phyloP scores from a whole-genome alignment of 2,329 filamentous ascomycete species.

The Aspergillus nomiae region DNA sequence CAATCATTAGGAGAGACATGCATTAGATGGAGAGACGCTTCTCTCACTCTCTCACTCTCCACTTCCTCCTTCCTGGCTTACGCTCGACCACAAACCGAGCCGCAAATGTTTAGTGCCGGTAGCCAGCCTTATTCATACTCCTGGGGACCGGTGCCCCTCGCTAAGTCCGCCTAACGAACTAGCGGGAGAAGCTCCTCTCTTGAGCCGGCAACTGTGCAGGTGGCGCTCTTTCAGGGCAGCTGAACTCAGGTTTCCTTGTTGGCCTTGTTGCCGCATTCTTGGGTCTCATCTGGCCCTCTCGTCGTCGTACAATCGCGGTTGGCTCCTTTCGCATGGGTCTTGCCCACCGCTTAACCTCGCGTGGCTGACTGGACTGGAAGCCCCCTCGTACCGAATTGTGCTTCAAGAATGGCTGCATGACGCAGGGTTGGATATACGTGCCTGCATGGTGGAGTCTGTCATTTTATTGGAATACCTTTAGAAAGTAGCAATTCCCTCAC shows the following conservation, averaged over 20 bases:
- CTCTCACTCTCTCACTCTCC: neutral
- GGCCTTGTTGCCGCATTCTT: slow-evolving; percentile 20
- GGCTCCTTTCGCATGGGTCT: slow-evolving; percentile 15
- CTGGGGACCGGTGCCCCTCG: neutral
- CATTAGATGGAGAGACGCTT: neutral
- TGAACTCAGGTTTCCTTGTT: slow-evolving; percentile 22
- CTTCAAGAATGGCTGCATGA: slow-evolving; percentile 13
- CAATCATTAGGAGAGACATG: no score
- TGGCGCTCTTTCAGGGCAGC: slow-evolving; percentile 26
- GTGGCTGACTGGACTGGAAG: slow-evolving; percentile 28
- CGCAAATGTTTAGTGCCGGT: neutral
- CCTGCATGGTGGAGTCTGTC: slow-evolving; percentile 22
- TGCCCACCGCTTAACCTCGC: slow-evolving; percentile 19
- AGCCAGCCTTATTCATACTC: slow-evolving; percentile 1
- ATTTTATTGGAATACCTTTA: slow-evolving; percentile 14
- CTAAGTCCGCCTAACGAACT: slow-evolving; percentile 21
- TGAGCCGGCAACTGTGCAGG: slow-evolving; percentile 16
- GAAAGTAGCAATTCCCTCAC: slow-evolving; percentile 12
- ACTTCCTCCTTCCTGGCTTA: neutral
- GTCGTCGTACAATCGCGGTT: slow-evolving; percentile 11
- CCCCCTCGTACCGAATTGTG: slow-evolving; percentile 11
- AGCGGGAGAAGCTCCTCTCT: slow-evolving; percentile 20
- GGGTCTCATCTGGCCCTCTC: slow-evolving; percentile 18
- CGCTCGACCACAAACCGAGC: neutral
- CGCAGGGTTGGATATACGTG: slow-evolving; percentile 15